Conservation (phyloP, 208 protist genomes). For the Leptomonas pyrrhocoris region DNA sequence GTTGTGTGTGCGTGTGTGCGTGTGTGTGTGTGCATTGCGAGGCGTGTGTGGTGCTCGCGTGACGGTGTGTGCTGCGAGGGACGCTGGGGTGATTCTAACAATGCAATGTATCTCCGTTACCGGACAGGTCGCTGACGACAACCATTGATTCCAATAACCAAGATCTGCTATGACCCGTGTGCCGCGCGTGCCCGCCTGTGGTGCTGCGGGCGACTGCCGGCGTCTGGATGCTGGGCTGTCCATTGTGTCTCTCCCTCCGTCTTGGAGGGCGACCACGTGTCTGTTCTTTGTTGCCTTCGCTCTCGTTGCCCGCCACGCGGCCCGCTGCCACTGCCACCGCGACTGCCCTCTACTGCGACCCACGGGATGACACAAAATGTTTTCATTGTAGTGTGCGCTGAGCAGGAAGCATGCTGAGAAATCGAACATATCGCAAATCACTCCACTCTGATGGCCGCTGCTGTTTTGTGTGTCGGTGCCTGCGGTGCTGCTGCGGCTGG, state of each 20-base stretch:
- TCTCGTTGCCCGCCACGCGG: not conserved
- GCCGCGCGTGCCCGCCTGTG: not conserved
- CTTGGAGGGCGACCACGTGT: too few relatives aligned
- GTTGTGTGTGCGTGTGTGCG: not conserved
- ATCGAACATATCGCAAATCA: slow-evolving; percentile 37
- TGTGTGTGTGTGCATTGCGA: too few relatives aligned
- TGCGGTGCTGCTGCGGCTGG: not conserved
- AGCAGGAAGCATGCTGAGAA: slow-evolving; percentile 32
- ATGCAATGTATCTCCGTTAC: slow-evolving; percentile 49
- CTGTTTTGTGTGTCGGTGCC: not conserved
- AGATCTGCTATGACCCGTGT: slow-evolving; percentile 76
- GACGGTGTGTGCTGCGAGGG: too few relatives aligned
- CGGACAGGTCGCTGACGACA: slow-evolving; percentile 61
- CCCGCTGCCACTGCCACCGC: not conserved
- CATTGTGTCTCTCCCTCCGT: not conserved
- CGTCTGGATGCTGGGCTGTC: not conserved
- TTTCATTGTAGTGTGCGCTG: slow-evolving; percentile 33
- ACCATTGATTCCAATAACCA: slow-evolving; percentile 69
- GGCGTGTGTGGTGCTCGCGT: too few relatives aligned
- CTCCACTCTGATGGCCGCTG: slow-evolving; percentile 27
- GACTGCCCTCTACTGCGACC: not conserved
- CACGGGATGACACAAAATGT: slow-evolving; percentile 24
- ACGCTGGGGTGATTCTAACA: slow-evolving; percentile 16
- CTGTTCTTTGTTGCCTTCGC: not conserved
- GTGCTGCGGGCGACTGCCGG: not conserved